Conservation (phyloP, 2,329 filamentous ascomycete species). For the Dactylonectria estremocensis region DNA sequence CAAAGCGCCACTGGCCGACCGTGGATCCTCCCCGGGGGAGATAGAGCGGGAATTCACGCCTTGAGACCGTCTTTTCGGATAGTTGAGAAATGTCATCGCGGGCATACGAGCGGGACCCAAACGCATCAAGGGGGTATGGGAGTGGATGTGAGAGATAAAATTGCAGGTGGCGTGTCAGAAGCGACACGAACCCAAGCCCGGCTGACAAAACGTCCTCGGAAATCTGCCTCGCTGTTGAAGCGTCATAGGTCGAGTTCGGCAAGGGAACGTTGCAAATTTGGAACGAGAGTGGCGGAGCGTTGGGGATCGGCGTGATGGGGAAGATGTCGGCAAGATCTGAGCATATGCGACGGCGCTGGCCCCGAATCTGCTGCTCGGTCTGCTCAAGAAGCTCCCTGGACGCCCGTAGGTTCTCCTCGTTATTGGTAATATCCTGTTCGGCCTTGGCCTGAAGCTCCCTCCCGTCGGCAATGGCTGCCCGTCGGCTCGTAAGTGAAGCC, state of each 20-base stretch:
- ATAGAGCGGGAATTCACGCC: slow-evolving; percentile 86
- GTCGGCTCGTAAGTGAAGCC: slow-evolving; percentile 75
- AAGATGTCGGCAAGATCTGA: slow-evolving; percentile 86
- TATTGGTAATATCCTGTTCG: slow-evolving; percentile 73
- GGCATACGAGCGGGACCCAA: slow-evolving; percentile 82
- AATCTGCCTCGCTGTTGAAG: slow-evolving; percentile 58
- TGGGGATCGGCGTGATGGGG: slow-evolving; percentile 77
- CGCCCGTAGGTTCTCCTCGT: slow-evolving; percentile 70
- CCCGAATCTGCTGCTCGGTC: slow-evolving; percentile 78
- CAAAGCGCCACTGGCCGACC: slow-evolving; percentile 88
- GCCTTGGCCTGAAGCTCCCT: slow-evolving; percentile 71
- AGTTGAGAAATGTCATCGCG: slow-evolving; percentile 80
- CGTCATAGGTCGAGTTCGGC: slow-evolving; percentile 84
- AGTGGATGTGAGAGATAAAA: slow-evolving; percentile 85
- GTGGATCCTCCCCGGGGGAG: slow-evolving; percentile 71
- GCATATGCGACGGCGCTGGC: slow-evolving; percentile 91
- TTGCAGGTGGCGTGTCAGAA: slow-evolving; percentile 82
- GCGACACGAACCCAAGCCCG: slow-evolving; percentile 84
- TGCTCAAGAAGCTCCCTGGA: slow-evolving; percentile 69
- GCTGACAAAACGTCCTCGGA: slow-evolving; percentile 83
- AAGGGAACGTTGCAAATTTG: slow-evolving; percentile 85
- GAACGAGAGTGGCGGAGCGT: slow-evolving; percentile 79
- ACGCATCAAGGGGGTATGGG: slow-evolving; percentile 83
- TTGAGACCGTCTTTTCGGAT: slow-evolving; percentile 62
- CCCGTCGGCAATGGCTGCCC: slow-evolving; percentile 77